Base-by-base conservation (phyloP, 805 yeast species). In the Sugiyamaella smithiae region DNA sequence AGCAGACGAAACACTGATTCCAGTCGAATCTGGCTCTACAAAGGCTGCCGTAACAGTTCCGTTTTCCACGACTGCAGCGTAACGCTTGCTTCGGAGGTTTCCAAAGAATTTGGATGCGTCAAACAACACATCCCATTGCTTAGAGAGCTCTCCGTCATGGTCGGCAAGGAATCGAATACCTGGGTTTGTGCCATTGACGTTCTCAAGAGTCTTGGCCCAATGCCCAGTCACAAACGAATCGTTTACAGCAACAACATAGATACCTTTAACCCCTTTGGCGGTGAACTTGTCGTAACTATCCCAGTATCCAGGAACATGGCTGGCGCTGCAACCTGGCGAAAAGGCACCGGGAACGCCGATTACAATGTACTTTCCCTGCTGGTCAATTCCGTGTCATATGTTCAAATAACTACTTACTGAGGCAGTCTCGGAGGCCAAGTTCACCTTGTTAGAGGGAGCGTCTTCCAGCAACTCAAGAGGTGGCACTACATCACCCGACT, bases 211-310 rank as follows among this genome's bases (percentile, higher is more conserved):
- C 48, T 81, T 76, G 38, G 78, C 80, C 95, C 96, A 89, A 0
- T 93, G 90, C 58, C 79, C 77, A 61, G 82, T 79, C 43, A 88
- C 96, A 66, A 89, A 89, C 2, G 93, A 77, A 64, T 89, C 97
- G 67, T 89, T 89, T 43, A 87, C 96, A 16, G 93, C 75, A 29
- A 89, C 78, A 37, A 89, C 79, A 59, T 74, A 80, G 45, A 88
- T 66, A 40, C 78, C 68, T 22, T 68, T 58, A 67, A 78, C 74
- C n/a, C 96, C 96, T 67, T 84, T 83, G 24, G 72, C 73, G 52
- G 76, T 70, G 61, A 88, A 78, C 28, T 75, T 71, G 5, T 72
- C 62, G 50, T 76, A 66, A 40, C 74, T 66, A 51, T 71, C 68
- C 60, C 87, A 60, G 66, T 76, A 87, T n/a, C 86, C 88, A 1